A percentile compares a stretch with the other conserved stretches of the same genome.
Evolutionary conservation across 495 filamentous ascomycete species (phyloP).

Genomic region (Aspergillus egyptiacus): DNA sequence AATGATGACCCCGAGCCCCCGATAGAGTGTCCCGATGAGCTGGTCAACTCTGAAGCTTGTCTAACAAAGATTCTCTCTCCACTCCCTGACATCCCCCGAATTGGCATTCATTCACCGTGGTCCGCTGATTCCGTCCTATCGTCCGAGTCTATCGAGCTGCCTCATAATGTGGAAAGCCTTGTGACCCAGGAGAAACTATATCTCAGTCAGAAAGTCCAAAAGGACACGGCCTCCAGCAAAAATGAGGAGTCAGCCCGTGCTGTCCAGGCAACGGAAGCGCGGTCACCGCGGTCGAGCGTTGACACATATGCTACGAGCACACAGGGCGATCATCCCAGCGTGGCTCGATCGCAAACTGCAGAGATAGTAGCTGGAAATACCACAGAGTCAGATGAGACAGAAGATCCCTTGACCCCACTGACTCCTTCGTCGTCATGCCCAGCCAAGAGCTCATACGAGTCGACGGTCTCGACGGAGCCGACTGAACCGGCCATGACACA

Average conservation of each 20-base stretch:
- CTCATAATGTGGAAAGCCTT: slow-evolving; percentile 73
- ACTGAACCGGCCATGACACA: neutral
- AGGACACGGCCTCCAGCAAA: slow-evolving; percentile 8
- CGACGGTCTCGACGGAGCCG: too few relatives aligned
- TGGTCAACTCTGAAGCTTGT: slow-evolving; percentile 32
- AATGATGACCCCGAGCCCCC: slow-evolving; percentile 13
- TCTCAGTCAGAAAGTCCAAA: slow-evolving; percentile 58
- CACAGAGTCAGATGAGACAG: neutral
- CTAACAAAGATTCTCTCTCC: slow-evolving; percentile 34
- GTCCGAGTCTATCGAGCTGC: slow-evolving; percentile 59
- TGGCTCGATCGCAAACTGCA: neutral
- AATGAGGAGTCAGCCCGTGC: slow-evolving; percentile 3
- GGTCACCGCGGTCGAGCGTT: neutral
- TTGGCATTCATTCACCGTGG: slow-evolving; percentile 52
- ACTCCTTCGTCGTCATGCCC: neutral
- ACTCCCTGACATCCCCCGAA: slow-evolving; percentile 42
- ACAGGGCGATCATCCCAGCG: neutral
- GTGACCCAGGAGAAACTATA: slow-evolving; percentile 75
- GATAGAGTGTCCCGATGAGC: neutral
- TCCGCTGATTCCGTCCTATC: slow-evolving; percentile 71
- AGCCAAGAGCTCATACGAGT: neutral
- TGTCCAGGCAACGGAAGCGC: neutral
- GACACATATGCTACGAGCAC: neutral
- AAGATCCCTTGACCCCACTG: neutral
- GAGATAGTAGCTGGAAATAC: neutral